Conservation (phyloP, 2,329 filamentous ascomycete genomes). For the Scorias spongiosa region DNA sequence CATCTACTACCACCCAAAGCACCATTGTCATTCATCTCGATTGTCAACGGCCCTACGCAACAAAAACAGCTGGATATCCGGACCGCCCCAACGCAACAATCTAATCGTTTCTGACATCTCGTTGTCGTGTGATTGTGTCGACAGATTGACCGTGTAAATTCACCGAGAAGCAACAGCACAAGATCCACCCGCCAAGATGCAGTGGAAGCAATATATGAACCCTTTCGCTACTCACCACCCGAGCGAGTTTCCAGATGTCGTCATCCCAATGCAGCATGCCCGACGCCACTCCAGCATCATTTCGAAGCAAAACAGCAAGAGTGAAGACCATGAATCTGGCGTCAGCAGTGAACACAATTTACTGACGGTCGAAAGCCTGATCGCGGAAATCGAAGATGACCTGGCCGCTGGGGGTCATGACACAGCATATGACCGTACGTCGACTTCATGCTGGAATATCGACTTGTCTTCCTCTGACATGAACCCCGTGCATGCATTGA, state of each 20-base stretch:
- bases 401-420: constrained; percentile 41
- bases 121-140: no score
- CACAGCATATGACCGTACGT: constrained; percentile 63
- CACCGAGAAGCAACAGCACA: no score
- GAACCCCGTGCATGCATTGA: neutral
- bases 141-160: no score
- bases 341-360: constrained; percentile 22
- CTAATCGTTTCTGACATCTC: no score
- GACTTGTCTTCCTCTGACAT: constrained; percentile 1
- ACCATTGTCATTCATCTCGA: no score
- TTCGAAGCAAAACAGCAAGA: constrained; percentile 14
- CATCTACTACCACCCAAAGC: no score
- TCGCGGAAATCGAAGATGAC: constrained; percentile 50
- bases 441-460: neutral
- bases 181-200: no score
- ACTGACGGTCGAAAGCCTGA: constrained; percentile 50
- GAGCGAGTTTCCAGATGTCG: constrained; percentile 34
- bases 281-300: constrained; percentile 23
- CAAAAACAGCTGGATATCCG: no score
- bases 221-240: constrained; percentile 37
- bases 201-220: constrained; percentile 20
- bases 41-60: no score
- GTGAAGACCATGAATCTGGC: constrained; percentile 17
- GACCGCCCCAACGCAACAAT: no score
- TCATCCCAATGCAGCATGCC: constrained; percentile 33